These are phyloP conservation scores for Schwanniomyces etchellsii DNA, from an alignment of 1,139 yeast species.

Conservation along the genomic window DNA sequence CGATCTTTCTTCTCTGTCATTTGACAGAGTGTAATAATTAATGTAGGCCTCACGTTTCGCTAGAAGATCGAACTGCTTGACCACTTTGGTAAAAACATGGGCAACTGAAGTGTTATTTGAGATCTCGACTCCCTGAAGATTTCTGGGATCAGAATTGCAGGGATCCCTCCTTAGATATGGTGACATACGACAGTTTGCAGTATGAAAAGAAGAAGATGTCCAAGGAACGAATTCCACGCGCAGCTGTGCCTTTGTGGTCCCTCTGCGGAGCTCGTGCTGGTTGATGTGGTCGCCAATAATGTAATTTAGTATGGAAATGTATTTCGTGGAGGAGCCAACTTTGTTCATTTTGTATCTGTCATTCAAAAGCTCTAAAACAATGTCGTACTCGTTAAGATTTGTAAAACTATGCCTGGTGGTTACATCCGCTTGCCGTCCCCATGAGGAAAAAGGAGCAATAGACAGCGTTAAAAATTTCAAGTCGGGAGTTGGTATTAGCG, in stretches of 20 bases:
- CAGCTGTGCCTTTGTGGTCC: constrained; percentile 70
- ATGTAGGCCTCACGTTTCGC: constrained; percentile 81
- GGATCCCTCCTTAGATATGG: constrained; percentile 39
- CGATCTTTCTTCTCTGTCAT: constrained; percentile 36
- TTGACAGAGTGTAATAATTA: constrained; percentile 62
- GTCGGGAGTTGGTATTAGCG: constrained; percentile 84
- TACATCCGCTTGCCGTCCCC: constrained; percentile 18
- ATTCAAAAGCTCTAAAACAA: constrained; percentile 74
- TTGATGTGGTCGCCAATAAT: constrained; percentile 64
- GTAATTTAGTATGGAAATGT: constrained; percentile 69
- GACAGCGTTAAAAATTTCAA: constrained; percentile 83
- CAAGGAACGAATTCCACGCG: constrained; percentile 82
- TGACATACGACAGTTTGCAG: constrained; percentile 73
- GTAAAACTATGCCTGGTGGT: constrained; percentile 40
- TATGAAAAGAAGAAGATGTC: constrained; percentile 75
- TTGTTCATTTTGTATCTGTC: constrained; percentile 75
- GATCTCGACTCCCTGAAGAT: constrained; percentile 70
- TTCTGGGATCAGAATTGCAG: constrained; percentile 18
- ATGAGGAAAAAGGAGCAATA: constrained; percentile 66
- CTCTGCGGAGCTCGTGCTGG: constrained; percentile 74
- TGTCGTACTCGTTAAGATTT: constrained; percentile 78
- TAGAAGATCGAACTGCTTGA: constrained; percentile 74
- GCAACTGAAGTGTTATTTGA: constrained; percentile 74
- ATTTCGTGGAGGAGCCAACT: constrained; percentile 38
- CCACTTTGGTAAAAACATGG: constrained; percentile 58